Base-by-base conservation (phyloP, 2,329 filamentous ascomycete genomes). In the Hymenoscyphus infarciens region DNA sequence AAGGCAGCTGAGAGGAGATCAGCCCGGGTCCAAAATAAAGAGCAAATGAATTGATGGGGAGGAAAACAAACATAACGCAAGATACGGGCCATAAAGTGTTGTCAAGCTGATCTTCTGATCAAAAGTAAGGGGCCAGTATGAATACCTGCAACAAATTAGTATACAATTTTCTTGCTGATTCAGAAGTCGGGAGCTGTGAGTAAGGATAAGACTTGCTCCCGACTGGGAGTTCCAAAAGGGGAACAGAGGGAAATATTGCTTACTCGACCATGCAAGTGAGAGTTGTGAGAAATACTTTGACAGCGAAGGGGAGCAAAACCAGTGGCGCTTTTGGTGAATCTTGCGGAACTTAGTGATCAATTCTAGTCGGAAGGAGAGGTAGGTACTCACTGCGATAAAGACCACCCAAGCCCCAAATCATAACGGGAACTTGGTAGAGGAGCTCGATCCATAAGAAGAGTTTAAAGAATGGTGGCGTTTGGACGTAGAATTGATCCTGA, bases 401-500 rank as follows among this genome's bases (percentile, higher is more conserved):
- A 0, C 79, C 85, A n/a, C 78, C 74, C 19, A 88, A 75, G 0
- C 83, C 82, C 84, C 84, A 88, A 15, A 86, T 60, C 55, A 82
- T 85, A 19, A 87, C 69, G 0, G 87, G 87, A 0, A 85, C 73
- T 72, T 89, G 87, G 70, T 84, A 86, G 19, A 84, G 62, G 1
- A 83, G 70, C 71, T 90, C 87, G 70, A 88, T 80, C 72, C 79
- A 81, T 29, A 81, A 79, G 70, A 84, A 86, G 15, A 77, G 67
- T 11, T 75, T 76, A 71, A 89, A 89, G 81, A 84, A 90, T 3
- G 78, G 73, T 45, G 86, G 86, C 1, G 84, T 79, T 3, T 76
- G 70, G 38, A 80, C 77, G 75, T 89, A 88, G 77, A 88, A 87
- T 60, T 81, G 83, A 70, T 90, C 87, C 15, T 80, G 78, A 72